Evolutionary conservation across 148 eudicot genomes (phyloP), one percentile per base, ranked within the genome.

Genomic region (Silene latifolia): DNA sequence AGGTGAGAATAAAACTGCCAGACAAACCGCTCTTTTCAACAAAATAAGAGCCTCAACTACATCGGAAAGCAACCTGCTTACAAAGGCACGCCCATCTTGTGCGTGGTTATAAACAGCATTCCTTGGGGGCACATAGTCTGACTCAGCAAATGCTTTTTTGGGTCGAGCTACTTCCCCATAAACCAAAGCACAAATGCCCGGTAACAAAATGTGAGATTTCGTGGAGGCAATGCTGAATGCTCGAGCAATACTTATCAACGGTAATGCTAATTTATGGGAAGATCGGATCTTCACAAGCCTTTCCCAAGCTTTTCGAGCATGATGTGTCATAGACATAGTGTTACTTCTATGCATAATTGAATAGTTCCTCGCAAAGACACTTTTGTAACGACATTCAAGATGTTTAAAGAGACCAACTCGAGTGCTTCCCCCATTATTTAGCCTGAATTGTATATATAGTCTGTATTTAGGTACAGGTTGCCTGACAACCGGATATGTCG

Each of bases 1-100:
- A 27, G 98, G 98, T 53, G 97, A 86, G 82, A 95, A 95, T 72
- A 95, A 81, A 63, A 95, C 68, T 46, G 85, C 83, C 79, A 95
- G 82, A 83, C 82, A 88, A 51, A 87, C 14, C 42, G 92, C 90
- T 89, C 97, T 87, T 19, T 90, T 74, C 80, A 92, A 72, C 86
- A 92, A 83, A 70, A 89, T 56, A 53, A 90, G 19, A 77, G 80
- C 82, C 83, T 92, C 96, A 29, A 89, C 78, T 15, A 81, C 44
- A 29, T 87, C 83, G 67, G 79, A 65, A 9, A 90, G 54, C 75
- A 92, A 64, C 75, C 85, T 79, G 67, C 79, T 83, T 56, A 92
- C 3, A 23, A 82, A 83, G 17, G 85, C 86, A 67, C 88, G 98
- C 76, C 96, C 90, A 80, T 92, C 90, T 82, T 85, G 81, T 65